A percentile compares a stretch with the other conserved stretches of the same genome.
These are phyloP conservation scores for Pestalotiopsis sp. DNA, from an alignment of 2,329 filamentous ascomycete species.

Conservation along the genomic window DNA sequence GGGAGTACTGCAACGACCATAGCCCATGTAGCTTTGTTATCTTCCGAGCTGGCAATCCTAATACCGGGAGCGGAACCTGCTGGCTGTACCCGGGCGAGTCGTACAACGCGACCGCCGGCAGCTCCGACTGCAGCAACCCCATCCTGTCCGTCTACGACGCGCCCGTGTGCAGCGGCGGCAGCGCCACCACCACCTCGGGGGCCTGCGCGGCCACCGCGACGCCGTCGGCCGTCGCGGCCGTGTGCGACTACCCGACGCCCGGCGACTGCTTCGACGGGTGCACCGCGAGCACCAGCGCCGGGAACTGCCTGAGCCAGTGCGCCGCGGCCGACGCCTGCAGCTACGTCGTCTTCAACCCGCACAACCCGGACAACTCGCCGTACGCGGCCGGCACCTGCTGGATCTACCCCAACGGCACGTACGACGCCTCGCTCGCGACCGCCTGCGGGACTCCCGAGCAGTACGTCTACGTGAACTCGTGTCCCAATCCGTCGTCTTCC, in stretches of 20 bases:
- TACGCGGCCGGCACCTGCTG: not conserved
- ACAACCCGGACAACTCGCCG: not conserved
- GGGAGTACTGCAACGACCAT: conserved; percentile 4
- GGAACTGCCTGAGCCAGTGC: not conserved
- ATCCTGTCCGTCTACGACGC: not conserved
- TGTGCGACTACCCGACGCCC: not conserved
- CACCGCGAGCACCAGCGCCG: not conserved
- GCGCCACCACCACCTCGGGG: not conserved
- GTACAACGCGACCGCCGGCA: not conserved
- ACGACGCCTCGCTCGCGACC: not conserved
- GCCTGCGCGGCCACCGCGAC: not conserved
- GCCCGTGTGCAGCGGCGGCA: not conserved
- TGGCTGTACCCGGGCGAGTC: not conserved
- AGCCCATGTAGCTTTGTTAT: conserved; percentile 3
- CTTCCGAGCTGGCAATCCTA: not conserved
- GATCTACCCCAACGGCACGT: conserved; percentile 1
- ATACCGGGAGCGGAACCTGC: not conserved
- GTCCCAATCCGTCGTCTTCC: conserved; percentile 1
- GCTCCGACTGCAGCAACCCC: not conserved
- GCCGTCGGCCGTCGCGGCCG: not conserved
- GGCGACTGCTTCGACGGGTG: not conserved
- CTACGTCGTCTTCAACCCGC: conserved; percentile 3
- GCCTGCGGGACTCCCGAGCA: not conserved
- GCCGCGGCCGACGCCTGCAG: not conserved
- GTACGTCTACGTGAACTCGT: not conserved